Percentiles rank a stretch among this genome's conserved stretches.
Evolutionary conservation across 306 rosid genomes (phyloP).

Genomic region (Cucurbita pepo): DNA sequence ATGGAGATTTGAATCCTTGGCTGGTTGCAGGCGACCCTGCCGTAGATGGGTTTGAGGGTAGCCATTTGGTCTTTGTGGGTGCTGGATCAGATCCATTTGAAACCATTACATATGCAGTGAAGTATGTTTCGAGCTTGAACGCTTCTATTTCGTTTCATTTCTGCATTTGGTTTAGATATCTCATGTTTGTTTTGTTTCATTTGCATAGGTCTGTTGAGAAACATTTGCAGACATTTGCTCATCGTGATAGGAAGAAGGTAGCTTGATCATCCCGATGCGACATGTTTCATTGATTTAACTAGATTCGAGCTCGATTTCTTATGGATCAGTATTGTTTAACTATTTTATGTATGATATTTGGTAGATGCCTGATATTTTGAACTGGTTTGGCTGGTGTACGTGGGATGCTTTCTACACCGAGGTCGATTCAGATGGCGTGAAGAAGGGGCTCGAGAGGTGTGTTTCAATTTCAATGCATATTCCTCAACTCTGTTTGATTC

Average conservation of each 20-base stretch:
- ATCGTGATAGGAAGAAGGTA: slow-evolving; percentile 80
- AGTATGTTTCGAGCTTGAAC: slow-evolving; percentile 44
- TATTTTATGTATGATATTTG: not conserved
- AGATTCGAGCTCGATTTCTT: not conserved
- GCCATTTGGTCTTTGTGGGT: slow-evolving; percentile 57
- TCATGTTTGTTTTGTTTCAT: not conserved
- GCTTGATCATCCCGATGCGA: not conserved
- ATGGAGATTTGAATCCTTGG: not conserved
- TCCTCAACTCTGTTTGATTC: not conserved
- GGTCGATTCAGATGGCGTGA: slow-evolving; percentile 63
- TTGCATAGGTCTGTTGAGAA: slow-evolving; percentile 56
- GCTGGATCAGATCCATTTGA: slow-evolving; percentile 84
- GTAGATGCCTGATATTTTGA: slow-evolving; percentile 85
- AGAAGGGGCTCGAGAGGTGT: slow-evolving; percentile 65
- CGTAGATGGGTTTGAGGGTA: slow-evolving; percentile 68
- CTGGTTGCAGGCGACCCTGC: slow-evolving; percentile 57
- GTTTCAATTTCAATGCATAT: not conserved
- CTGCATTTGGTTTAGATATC: not conserved
- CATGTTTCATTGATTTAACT: not conserved
- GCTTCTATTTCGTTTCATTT: not conserved
- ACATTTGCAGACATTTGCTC: slow-evolving; percentile 68
- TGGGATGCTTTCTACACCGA: slow-evolving; percentile 96
- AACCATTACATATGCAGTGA: slow-evolving; percentile 62
- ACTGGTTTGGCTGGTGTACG: slow-evolving; percentile 99
- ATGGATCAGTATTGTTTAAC: not conserved